phyloP scores from a whole-genome alignment of 2,329 filamentous ascomycete species.

The Westerdykella ornata region DNA sequence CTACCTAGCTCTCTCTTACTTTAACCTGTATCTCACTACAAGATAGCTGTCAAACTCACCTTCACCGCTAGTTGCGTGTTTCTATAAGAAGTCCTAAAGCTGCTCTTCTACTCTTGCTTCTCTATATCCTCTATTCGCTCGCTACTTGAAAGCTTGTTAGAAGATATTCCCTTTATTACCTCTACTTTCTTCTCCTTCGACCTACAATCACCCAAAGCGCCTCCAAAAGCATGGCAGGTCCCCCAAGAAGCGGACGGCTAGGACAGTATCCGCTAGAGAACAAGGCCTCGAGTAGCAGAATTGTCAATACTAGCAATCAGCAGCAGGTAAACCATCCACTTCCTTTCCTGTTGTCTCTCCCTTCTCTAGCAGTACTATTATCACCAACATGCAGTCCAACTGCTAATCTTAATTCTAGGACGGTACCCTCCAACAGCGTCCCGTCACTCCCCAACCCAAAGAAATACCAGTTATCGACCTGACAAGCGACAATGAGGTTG shows the following conservation, averaged over 20 bases:
- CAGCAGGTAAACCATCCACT: not conserved
- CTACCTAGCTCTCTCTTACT: not conserved
- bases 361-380: not conserved
- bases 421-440: not conserved
- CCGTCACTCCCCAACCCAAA: not conserved
- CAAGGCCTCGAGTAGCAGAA: no score
- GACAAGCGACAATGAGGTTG: not conserved
- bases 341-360: not conserved
- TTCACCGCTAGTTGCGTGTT: not conserved
- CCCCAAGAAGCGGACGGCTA: no score
- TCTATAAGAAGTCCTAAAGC: not conserved
- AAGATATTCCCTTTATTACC: not conserved
- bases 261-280: no score
- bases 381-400: not conserved
- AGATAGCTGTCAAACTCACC: not conserved
- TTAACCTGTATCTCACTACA: not conserved
- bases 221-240: no score
- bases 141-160: not conserved
- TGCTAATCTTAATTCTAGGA: no score
- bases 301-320: not conserved
- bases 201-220: no score
- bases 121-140: not conserved
- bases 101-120: not conserved
- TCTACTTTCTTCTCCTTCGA: not conserved
- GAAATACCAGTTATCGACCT: not conserved